phyloP scores from a whole-genome alignment of 1,139 yeast genomes.

The Geotrichum europaeum region DNA sequence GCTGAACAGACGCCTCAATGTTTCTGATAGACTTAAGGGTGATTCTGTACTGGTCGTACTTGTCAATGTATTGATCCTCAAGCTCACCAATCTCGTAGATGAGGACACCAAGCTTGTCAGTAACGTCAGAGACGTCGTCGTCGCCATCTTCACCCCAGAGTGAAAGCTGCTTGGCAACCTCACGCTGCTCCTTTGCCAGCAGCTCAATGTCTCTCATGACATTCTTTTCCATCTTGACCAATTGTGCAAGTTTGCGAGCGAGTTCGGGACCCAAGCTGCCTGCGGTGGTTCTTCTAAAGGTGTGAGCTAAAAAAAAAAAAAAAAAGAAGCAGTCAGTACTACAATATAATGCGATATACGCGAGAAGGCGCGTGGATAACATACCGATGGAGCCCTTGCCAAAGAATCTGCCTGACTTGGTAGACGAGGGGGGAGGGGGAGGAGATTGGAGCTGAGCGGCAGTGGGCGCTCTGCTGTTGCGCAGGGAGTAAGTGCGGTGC shows the following conservation, averaged over 20 bases:
- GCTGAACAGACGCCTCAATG: conserved; percentile 96
- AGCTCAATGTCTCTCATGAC: conserved; percentile 90
- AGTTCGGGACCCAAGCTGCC: conserved; percentile 94
- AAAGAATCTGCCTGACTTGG: conserved; percentile 80
- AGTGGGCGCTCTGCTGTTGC: conserved; percentile 93
- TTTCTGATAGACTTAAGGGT: conserved; percentile 92
- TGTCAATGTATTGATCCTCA: conserved; percentile 95
- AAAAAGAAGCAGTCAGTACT: not conserved
- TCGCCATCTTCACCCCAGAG: conserved; percentile 98
- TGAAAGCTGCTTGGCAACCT: conserved; percentile 92
- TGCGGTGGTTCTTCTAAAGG: conserved; percentile 80
- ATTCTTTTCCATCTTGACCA: conserved; percentile 94
- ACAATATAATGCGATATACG: not conserved
- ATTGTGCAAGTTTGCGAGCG: conserved; percentile 79
- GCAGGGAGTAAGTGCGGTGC: conserved; percentile 98
- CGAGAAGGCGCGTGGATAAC: not conserved
- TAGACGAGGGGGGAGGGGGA: conserved; percentile 88
- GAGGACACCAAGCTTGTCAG: conserved; percentile 93
- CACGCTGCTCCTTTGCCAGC: conserved; percentile 91
- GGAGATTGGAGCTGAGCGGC: conserved; percentile 92
- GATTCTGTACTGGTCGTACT: conserved; percentile 95
- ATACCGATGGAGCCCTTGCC: conserved; percentile 77
- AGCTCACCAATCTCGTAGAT: conserved; percentile 95
- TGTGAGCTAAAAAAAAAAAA: conserved; percentile 46
- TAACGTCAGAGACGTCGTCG: conserved; percentile 93